Evolutionary conservation across 2,329 filamentous ascomycete genomes (phyloP), one percentile per base, ranked within the genome.

Genomic region (Cladophialophora yegresii): DNA sequence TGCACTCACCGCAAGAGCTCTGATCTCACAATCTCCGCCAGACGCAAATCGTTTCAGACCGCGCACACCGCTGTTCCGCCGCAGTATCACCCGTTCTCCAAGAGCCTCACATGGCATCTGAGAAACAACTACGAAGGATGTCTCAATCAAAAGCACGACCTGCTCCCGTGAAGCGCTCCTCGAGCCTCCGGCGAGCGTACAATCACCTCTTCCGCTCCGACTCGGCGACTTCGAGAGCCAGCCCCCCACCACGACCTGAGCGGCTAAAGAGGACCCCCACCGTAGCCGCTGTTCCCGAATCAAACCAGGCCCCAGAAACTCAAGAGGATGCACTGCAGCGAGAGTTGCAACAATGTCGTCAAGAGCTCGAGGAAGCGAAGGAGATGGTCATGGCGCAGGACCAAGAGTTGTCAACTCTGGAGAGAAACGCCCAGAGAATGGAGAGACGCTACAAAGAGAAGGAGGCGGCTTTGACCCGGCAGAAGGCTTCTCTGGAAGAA

Each of bases 401-500:
- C 56, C 54, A 63, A 47, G 68, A 70, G 45, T n/a, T 70, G 51
- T 47, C 64, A 4, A 33, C 22, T 12, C 57, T 65, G 22, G 58
- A 71, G 56, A 36, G 71, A 67, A 65, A 65, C 68, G 71, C 72
- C 65, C 71, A 65, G 71, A 69, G 74, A 72, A 73, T 75, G 63
- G 70, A 68, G 64, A 65, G 47, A 43, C 63, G 66, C 47, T 68
- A 58, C 47, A 67, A 61, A 54, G 58, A 61, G n/a, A 71, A 70
- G 54, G 65, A 70, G 49, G 65, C 57, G 23, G 53, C 58, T 13
- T 28, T 70, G 23, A 60, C 53, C 22, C 60, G 65, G 50, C 56
- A 63, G 61, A 69, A 67, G 45, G 65, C 62, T 16, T 60, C 59
- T 20, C 40, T 70, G 45, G 68, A 70, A 53, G 68, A 70, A 53